Evolutionary conservation across 164 flowering plant species (phyloP), one percentile per base, ranked within the genome.

Genomic region (Cinnamomum micranthum): DNA sequence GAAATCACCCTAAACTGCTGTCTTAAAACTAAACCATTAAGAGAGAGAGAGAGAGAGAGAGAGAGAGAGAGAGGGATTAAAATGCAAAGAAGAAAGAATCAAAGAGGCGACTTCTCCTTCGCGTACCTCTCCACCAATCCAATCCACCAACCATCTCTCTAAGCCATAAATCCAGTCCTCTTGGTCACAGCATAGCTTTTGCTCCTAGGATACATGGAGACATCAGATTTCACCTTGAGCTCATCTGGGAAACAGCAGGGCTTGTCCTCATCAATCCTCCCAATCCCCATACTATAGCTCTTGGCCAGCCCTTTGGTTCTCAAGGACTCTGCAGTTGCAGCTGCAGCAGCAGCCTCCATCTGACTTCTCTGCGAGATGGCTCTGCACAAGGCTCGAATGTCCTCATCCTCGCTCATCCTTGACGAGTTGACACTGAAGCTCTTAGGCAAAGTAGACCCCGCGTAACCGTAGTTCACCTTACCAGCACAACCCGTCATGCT

Each of bases 211-310:
- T 72, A 77, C 31, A 62, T 71, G 6, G 60, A 20, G 51, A 70
- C 60, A 59, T 66, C 77, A 0, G 74, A 28, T 64, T 60, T 80
- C 1, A 71, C 76, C 76, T 71, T 74, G 19, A 64, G 23, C 31
- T 84, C 84, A 1, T 80, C 91, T 2, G 58, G 85, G 71, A 86
- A 84, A 17, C 80, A 87, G 71, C 79, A 83, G 6, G 87, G 75
- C 74, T 69, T 79, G 1, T 92, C 95, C 66, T 92, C 97, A 55
- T 91, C 95, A 66, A 92, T 92, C 76, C 83, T 84, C 7, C 88
- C 91, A 87, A 92, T 86, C 25, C 81, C 91, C 9, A 88, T 90
- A 51, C 91, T 88, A n/a, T 72, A 59, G 65, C 90, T 87, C 81
- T 90, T 88, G 19, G 84, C 86, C 76, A 84, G 74, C 14, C 63